Conservation (phyloP, 495 filamentous ascomycete species). For the Copromyces sp. region DNA sequence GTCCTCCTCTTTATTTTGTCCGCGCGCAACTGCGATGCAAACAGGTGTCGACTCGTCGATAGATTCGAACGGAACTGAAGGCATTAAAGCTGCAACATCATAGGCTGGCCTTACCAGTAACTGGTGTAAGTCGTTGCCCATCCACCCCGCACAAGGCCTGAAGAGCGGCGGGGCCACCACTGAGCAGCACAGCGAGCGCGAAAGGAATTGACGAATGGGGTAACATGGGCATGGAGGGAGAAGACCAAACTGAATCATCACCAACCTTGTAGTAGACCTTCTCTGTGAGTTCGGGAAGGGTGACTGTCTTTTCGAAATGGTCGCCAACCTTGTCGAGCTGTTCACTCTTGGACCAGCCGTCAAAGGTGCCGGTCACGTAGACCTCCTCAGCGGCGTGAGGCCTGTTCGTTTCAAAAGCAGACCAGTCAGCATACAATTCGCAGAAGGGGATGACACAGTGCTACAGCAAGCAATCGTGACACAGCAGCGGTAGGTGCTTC, state of each 20-base stretch:
- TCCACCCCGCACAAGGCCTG: not conserved
- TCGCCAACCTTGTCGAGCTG: slow-evolving; percentile 64
- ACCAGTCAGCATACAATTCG: slow-evolving; percentile 12
- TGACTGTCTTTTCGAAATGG: slow-evolving; percentile 66
- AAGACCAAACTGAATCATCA: slow-evolving; percentile 15
- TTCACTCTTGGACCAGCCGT: slow-evolving; percentile 80
- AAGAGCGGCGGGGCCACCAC: not conserved
- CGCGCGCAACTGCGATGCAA: not conserved
- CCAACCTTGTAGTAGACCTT: slow-evolving; percentile 80
- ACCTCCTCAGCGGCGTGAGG: slow-evolving; percentile 71
- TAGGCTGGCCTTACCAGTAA: not conserved
- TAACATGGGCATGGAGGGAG: not conserved
- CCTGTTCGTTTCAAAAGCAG: slow-evolving; percentile 35
- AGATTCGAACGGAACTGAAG: not conserved
- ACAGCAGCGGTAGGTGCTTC: not conserved
- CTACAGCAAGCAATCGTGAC: slow-evolving; percentile 8
- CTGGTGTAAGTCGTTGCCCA: not conserved
- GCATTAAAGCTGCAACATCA: not conserved
- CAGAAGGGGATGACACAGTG: not conserved
- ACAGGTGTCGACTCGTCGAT: not conserved
- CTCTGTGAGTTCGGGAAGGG: slow-evolving; percentile 47
- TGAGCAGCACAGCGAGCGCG: not conserved
- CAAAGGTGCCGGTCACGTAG: slow-evolving; percentile 91
- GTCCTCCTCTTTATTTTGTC: not conserved
- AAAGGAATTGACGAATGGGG: not conserved